Conservation (phyloP, 1,139 yeast species). For the Yarrowia galli region DNA sequence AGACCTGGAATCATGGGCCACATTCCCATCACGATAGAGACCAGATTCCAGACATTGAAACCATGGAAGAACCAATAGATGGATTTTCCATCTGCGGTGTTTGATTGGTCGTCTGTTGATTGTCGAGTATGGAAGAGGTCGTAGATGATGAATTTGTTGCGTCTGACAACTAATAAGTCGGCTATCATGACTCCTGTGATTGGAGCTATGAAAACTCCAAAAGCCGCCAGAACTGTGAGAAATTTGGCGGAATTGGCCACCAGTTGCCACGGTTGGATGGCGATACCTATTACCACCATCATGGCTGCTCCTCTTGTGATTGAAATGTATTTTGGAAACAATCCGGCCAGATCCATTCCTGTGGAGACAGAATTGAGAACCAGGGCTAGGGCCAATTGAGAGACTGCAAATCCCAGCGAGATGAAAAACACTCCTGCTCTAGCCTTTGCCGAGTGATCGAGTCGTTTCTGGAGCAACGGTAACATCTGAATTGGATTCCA, state of each 20-base stretch:
- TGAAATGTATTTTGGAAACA: slow-evolving; percentile 59
- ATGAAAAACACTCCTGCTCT: slow-evolving; percentile 56
- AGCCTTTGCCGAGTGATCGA: slow-evolving; percentile 59
- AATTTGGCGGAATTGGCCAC: slow-evolving; percentile 56
- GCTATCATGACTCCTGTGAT: slow-evolving; percentile 55
- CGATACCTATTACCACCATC: slow-evolving; percentile 56
- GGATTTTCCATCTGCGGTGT: slow-evolving; percentile 16
- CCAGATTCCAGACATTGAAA: slow-evolving; percentile 24
- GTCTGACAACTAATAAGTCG: slow-evolving; percentile 53
- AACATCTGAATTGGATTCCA: slow-evolving; percentile 91
- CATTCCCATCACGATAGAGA: slow-evolving; percentile 6
- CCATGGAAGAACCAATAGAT: slow-evolving; percentile 32
- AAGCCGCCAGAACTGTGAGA: slow-evolving; percentile 56
- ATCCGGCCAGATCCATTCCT: slow-evolving; percentile 61
- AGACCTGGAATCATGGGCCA: slow-evolving; percentile 37
- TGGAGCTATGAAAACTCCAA: slow-evolving; percentile 57
- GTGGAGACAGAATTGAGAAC: slow-evolving; percentile 62
- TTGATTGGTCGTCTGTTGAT: background rate
- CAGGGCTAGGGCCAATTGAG: slow-evolving; percentile 59
- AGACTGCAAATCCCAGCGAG: slow-evolving; percentile 56
- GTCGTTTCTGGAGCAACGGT: slow-evolving; percentile 65
- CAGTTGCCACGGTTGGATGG: slow-evolving; percentile 60
- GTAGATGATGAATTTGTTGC: slow-evolving; percentile 26
- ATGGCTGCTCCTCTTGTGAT: slow-evolving; percentile 60
- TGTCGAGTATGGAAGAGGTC: slow-evolving; percentile 13